Base-by-base conservation (phyloP, 2,329 filamentous ascomycete species). In the Amesomyces nigricolor region DNA sequence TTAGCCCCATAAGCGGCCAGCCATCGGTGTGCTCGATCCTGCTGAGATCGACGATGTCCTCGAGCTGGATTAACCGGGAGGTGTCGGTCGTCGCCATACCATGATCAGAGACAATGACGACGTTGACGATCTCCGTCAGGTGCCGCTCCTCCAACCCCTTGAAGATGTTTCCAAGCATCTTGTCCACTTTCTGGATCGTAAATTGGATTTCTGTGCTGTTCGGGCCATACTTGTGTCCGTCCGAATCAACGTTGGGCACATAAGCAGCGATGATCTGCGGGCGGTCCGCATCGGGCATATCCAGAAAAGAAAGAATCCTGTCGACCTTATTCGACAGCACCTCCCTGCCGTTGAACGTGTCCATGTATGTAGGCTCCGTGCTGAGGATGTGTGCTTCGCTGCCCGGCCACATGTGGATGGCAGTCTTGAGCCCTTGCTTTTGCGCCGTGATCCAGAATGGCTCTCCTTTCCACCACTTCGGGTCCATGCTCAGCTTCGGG, bases 391-490 rank as follows among this genome's bases (percentile, higher is more conserved):
- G 86, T 5, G 91, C 91, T 72, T 99, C 94, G 43, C 89, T 95
- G 2, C 94, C 94, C 1, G 94, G 94, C 94, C 94, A 99, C 94
- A 99, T 99, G 69, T 99, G 94, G 26, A 99, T 84, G 0, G 90
- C 94, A 30, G 86, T 84, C 54, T 82, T 81, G 32, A 95, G 77
- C 5, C 87, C 87, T 63, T 90, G 87, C 55, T 81, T 82, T 73
- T 97, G 94, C 5, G 92, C 92, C 1, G 92, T 95, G 26, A 87
- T 86, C 94, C 94, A 99, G 30, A 99, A 78, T 0, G 94, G 94
- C 68, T 97, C 91, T 3, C 91, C 94, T 40, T 81, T 85, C 92
- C 94, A 99, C 92, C 94, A 99, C 68, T 92, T 89, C 1, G 88
- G 77, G 62, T 92, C 83, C 71, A 96, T 81, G 61, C 89, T 94